A percentile compares a stretch with the other conserved stretches of the same genome.
phyloP scores from a whole-genome alignment of 1,139 yeast genomes.

The Sugiyamaella sp. region DNA sequence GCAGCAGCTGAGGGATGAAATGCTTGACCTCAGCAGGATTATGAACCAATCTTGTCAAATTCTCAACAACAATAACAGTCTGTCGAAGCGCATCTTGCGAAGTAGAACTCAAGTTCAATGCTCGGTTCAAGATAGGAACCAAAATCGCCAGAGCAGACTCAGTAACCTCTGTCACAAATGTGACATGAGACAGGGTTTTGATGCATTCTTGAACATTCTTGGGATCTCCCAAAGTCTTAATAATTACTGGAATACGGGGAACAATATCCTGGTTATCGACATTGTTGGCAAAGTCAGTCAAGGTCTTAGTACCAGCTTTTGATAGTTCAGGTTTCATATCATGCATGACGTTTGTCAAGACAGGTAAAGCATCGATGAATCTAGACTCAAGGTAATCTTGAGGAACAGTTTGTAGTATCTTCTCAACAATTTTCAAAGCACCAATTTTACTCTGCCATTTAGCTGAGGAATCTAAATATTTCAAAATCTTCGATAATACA shows the following conservation, averaged over 20 bases:
- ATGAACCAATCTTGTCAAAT: constrained; percentile 92
- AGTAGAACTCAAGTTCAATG: constrained; percentile 83
- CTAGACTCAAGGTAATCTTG: constrained; percentile 81
- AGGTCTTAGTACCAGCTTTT: constrained; percentile 72
- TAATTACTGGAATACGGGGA: constrained; percentile 82
- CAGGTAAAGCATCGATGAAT: constrained; percentile 79
- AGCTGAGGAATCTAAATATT: constrained; percentile 76
- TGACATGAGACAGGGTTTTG: constrained; percentile 86
- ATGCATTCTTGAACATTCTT: constrained; percentile 86
- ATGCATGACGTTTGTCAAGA: constrained; percentile 84
- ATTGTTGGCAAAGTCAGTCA: constrained; percentile 73
- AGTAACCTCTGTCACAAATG: constrained; percentile 97
- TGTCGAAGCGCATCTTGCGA: constrained; percentile 96
- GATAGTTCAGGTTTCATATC: constrained; percentile 97
- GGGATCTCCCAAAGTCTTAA: constrained; percentile 89
- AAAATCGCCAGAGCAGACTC: constrained; percentile 90
- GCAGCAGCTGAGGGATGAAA: constrained; percentile 81
- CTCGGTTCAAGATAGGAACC: constrained; percentile 91
- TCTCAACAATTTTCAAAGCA: constrained; percentile 73
- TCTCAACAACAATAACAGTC: constrained; percentile 94
- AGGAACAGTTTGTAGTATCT: constrained; percentile 76
- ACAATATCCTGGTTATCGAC: constrained; percentile 91
- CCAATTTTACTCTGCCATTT: constrained; percentile 93
- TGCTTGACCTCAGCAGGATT: constrained; percentile 89
- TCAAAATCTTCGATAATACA: constrained; percentile 61